A percentile compares a stretch with the other conserved stretches of the same genome.
These are phyloP conservation scores for Gossypium schwendimanii DNA, from an alignment of 441 rosid species.

Conservation along the genomic window DNA sequence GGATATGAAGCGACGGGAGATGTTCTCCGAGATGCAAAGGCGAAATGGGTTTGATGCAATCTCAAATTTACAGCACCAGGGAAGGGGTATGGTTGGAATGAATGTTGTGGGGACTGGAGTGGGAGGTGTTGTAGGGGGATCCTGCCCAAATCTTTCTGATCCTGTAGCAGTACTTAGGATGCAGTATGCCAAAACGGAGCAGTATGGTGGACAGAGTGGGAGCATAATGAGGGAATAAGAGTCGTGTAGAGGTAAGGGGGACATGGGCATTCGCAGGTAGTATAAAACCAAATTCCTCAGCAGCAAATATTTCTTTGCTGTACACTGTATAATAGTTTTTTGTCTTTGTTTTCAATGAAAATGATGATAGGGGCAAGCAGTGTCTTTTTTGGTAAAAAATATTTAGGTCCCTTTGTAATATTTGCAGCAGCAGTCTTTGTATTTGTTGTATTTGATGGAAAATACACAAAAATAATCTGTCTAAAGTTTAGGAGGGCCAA, in stretches of 20 bases:
- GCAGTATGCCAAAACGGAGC: conserved; percentile 49
- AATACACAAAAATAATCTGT: conserved; percentile 48
- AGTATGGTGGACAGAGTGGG: conserved; percentile 39
- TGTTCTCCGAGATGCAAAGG: conserved; percentile 37
- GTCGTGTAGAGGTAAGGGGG: conserved; percentile 53
- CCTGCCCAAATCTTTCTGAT: conserved; percentile 42
- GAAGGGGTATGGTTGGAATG: conserved; percentile 40
- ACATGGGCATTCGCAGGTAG: conserved; percentile 54
- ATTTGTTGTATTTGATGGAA: conserved; percentile 50
- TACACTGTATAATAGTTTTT: conserved; percentile 51
- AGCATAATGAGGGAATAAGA: conserved; percentile 42
- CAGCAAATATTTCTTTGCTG: conserved; percentile 23
- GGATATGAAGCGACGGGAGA: conserved; percentile 44
- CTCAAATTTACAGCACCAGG: conserved; percentile 43
- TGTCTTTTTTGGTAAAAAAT: conserved; percentile 30
- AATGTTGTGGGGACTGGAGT: conserved; percentile 43
- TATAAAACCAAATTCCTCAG: conserved; percentile 15
- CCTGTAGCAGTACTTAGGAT: conserved; percentile 54
- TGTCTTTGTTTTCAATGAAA: conserved; percentile 12
- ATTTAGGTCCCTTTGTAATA: conserved; percentile 36
- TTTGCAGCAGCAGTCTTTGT: conserved; percentile 34
- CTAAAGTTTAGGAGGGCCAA: conserved; percentile 11
- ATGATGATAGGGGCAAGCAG: conserved; percentile 31
- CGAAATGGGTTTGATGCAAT: conserved; percentile 43
- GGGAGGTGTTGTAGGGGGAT: conserved; percentile 30